Evolutionary conservation across 2,329 filamentous ascomycete species (phyloP), one percentile per base, ranked within the genome.

Genomic region (Paracoccidioides brasiliensis): DNA sequence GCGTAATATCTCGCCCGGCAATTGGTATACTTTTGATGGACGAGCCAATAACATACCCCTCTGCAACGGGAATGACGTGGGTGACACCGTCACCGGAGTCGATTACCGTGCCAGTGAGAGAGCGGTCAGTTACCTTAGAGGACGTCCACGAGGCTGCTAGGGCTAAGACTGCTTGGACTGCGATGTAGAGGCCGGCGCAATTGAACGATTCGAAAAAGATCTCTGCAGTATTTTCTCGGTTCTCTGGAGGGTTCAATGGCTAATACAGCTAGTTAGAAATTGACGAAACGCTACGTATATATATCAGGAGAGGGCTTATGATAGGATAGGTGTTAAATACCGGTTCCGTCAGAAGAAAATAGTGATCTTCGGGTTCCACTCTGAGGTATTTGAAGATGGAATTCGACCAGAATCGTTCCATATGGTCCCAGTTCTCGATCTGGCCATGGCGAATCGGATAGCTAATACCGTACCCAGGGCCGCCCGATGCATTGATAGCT

Each of bases 201-300:
- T 98, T 98, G 80, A 98, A 98, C 3, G 93, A 97, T 71, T 98
- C 93, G 76, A 98, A 98, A 83, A 98, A 96, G 74, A 98, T 98
- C 72, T 98, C 93, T 72, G 93, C 93, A 32, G 93, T 97, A 71
- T 95, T 96, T 74, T 98, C 93, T 69, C 93, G 90, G 74, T 98
- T 97, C 76, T 98, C 93, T 33, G 93, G 93, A 40, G 93, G 93
- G 73, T 98, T 98, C 68, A 98, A 80, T 61, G 93, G 93, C 88
- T 95, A 64, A 54, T 51, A 10, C n/a, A 30, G 5, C 56, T 15
- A 50, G 40, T 53, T 48, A 33, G 30, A 37, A 28, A 44, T 38
- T 30, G 9, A 43, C 22, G 22, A 33, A 42, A n/a, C 5, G 28
- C 10, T 46, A 30, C 46, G 33, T 61, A 42, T 45, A 42, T 45